Conservation (phyloP, 164 flowering plant species). For the Saururus chinensis region DNA sequence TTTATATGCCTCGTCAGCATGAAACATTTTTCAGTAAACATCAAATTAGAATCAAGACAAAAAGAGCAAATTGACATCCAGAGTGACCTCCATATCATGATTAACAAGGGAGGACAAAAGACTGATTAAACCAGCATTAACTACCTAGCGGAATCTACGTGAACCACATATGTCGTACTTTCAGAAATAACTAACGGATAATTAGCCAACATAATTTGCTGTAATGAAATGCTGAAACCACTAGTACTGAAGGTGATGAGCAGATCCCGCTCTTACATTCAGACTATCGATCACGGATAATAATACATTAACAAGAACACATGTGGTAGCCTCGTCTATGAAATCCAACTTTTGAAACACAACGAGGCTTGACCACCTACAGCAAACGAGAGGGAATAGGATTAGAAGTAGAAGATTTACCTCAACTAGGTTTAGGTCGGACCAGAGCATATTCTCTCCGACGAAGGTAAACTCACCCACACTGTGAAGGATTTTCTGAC, state of each 20-base stretch:
- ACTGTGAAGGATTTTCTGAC: conserved; percentile 7
- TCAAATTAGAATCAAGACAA: not conserved
- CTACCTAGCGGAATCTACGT: conserved; percentile 71
- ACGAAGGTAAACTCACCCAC: conserved; percentile 63
- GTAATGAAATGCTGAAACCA: not conserved
- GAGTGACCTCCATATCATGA: conserved; percentile 22
- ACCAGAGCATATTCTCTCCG: conserved; percentile 96
- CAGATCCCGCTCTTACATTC: conserved; percentile 47
- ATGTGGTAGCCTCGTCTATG: conserved; percentile 97
- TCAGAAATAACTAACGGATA: not conserved
- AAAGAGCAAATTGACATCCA: conserved; percentile 45
- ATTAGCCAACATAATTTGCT: not conserved
- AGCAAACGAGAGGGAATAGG: not conserved
- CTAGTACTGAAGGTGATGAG: not conserved
- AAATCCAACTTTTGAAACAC: conserved; percentile 53
- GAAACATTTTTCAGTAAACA: not conserved
- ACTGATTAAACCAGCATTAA: conserved; percentile 56
- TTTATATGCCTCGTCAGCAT: not conserved
- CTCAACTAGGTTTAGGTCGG: conserved; percentile 66
- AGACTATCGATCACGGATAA: conserved; percentile 49
- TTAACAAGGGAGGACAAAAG: conserved; percentile 53
- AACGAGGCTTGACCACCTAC: not conserved
- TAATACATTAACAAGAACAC: conserved; percentile 84
- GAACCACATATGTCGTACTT: conserved; percentile 77
- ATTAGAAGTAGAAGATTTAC: conserved; percentile 22